phyloP scores from a whole-genome alignment of 352 stramenopile species.

The Peronospora belbahrii region DNA sequence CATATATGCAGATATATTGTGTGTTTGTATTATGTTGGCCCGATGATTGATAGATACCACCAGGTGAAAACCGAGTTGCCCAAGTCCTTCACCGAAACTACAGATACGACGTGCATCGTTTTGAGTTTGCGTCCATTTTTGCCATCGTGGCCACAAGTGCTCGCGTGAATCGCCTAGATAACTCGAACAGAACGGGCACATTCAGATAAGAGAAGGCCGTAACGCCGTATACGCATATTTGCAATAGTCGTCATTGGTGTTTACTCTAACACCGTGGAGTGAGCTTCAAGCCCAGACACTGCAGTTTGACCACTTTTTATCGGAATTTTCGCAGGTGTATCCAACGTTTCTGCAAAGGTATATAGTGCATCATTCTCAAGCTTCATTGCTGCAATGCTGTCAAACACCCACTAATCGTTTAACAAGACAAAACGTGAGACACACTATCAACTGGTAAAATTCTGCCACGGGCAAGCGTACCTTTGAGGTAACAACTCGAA shows the following conservation, averaged over 20 bases:
- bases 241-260: conserved; percentile 5
- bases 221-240: conserved; percentile 5
- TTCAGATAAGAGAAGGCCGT: conserved; percentile 11
- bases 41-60: too few species aligned
- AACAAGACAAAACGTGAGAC: conserved; percentile 1
- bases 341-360: conserved; percentile 5
- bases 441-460: background rate
- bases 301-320: conserved; percentile 8
- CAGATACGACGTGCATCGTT: too few species aligned
- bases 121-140: too few species aligned
- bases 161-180: background rate
- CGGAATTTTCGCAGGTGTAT: conserved; percentile 9
- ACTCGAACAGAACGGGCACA: conserved; percentile 13
- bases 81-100: too few species aligned
- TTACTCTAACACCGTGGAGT: conserved; percentile 24
- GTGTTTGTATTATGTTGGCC: background rate
- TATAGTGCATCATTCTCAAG: conserved; percentile 42
- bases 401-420: conserved; percentile 55
- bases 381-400: conserved; percentile 64
- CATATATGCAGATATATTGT: conserved; percentile 15
- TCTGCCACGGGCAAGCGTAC: conserved; percentile 15
- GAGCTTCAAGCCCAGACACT: conserved; percentile 23
- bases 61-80: too few species aligned
- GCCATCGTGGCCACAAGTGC: too few species aligned
- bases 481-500: conserved; percentile 59